phyloP scores from a whole-genome alignment of 306 rosid species.

The Macrotyloma uniflorum region DNA sequence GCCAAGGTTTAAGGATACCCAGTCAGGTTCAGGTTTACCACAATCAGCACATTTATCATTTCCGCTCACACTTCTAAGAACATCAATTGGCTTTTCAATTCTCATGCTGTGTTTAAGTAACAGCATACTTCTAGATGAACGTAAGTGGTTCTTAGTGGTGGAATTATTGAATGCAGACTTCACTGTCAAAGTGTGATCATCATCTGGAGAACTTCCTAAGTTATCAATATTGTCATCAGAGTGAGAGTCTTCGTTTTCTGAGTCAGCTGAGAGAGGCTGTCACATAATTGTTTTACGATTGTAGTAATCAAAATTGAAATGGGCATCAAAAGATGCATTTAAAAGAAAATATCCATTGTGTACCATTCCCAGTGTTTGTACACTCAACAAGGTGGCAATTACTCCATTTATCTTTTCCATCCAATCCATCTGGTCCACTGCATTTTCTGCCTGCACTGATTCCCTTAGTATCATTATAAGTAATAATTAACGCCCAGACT shows the following conservation, averaged over 20 bases:
- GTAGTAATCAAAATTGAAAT: conserved; percentile 35
- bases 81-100: conserved; percentile 68
- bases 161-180: conserved; percentile 43
- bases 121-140: conserved; percentile 57
- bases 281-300: conserved; percentile 38
- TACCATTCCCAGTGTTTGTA: conserved; percentile 68
- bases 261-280: conserved; percentile 55
- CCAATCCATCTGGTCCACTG: conserved; percentile 87
- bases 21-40: conserved; percentile 85
- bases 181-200: conserved; percentile 28
- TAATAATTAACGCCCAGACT: conserved; percentile 14
- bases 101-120: conserved; percentile 38
- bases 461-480: conserved; percentile 27
- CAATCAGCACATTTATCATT: conserved; percentile 91
- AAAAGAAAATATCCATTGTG: conserved; percentile 19
- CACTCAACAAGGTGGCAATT: conserved; percentile 75
- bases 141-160: conserved; percentile 38
- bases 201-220: conserved; percentile 39
- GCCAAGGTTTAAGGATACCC: conserved; percentile 92
- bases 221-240: conserved; percentile 35
- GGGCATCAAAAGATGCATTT: conserved; percentile 24
- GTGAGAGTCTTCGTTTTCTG: conserved; percentile 39
- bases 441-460: conserved; percentile 78
- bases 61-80: conserved; percentile 72
- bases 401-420: conserved; percentile 84